Percentiles rank a stretch among this genome's conserved stretches.
Conservation (phyloP, 257 asterid species). For the Marsdenia floribunda region DNA sequence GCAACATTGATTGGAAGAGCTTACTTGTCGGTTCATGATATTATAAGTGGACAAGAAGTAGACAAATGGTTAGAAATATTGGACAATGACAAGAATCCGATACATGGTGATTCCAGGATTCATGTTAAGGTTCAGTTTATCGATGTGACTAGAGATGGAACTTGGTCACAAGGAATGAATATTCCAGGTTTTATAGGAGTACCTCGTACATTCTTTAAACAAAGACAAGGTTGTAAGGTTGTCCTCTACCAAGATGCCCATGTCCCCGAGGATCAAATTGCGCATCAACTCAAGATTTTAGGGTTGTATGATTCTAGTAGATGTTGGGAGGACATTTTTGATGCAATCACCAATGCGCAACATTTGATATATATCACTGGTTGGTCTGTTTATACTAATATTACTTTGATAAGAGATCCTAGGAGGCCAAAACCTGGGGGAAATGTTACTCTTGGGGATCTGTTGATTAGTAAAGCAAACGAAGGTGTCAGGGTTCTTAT, state of each 20-base stretch:
- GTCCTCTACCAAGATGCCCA: constrained; percentile 75
- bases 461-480: constrained; percentile 61
- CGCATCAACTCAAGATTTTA: constrained; percentile 23
- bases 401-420: constrained; percentile 55
- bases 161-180: constrained; percentile 70
- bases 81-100: constrained; percentile 49
- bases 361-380: constrained; percentile 78
- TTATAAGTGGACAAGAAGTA: constrained; percentile 35
- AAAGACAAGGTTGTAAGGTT: constrained; percentile 60
- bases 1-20: constrained; percentile 84
- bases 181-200: constrained; percentile 46
- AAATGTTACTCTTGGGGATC: constrained; percentile 53
- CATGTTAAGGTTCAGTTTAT: constrained; percentile 55
- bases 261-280: constrained; percentile 40
- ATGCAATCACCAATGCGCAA: constrained; percentile 51
- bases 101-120: constrained; percentile 51
- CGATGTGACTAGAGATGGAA: constrained; percentile 39
- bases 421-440: constrained; percentile 48
- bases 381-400: constrained; percentile 68
- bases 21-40: constrained; percentile 52
- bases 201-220: constrained; percentile 57
- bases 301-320: constrained; percentile 41
- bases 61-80: constrained; percentile 56
- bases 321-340: constrained; percentile 84
- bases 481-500: constrained; percentile 72